Base-by-base conservation (phyloP, 208 protist genomes). In the Leishmania lainsoni region DNA sequence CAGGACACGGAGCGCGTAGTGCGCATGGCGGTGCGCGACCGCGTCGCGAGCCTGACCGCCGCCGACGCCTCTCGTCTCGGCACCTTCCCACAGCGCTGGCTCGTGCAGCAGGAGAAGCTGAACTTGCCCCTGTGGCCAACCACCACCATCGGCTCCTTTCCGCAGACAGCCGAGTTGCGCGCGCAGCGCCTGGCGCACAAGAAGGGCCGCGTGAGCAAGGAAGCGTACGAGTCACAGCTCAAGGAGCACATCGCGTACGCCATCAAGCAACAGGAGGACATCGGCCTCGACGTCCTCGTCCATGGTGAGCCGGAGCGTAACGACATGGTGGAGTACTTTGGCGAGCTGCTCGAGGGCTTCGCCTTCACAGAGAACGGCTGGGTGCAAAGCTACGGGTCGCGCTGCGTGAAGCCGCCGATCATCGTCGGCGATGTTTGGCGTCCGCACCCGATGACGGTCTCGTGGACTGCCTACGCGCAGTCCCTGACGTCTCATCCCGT, bases 291-390 rank as follows among this genome's bases (percentile, higher is more conserved):
- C 85, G 89, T 98, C 14, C 84, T 98, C 39, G 96, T 98, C 32
- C 94, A 97, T 80, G 96, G 96, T 65, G 96, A 98, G 84, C 88
- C 91, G 52, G 96, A 98, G 84, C 85, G 96, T 49, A 96, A 90
- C 49, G 96, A 98, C 86, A 98, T 98, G 96, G 95, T 98, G 32
- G 92, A 98, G 84, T 97, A 97, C 83, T 97, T 98, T 84, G 94
- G 93, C 75, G 90, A 98, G 82, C 75, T 92, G 56, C 83, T 98
- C 54, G 83, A 93, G 52, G 96, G 96, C 42, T 97, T 96, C 59
- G 87, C 84, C 39, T 96, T 97, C 79, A 98, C 94, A 12, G 17
- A 71, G 35, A 96, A 98, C 75, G 96, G 94, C 39, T 98, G 93
- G 93, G 92, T 95, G 48, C 92, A 96, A 85, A 89, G 85, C 74